phyloP scores from a whole-genome alignment of 441 rosid species.

The Eruca vesicaria region DNA sequence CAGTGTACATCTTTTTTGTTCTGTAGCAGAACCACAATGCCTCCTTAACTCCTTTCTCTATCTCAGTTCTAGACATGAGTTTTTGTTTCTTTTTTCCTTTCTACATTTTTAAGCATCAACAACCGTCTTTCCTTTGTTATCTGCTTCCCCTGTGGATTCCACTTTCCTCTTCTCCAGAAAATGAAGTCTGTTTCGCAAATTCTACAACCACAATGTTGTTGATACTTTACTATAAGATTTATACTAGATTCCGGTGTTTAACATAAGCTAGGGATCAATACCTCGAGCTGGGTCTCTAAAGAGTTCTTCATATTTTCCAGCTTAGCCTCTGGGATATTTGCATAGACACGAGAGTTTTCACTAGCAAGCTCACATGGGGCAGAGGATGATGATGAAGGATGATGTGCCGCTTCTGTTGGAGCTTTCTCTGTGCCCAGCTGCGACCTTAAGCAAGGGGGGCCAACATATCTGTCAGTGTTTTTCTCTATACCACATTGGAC shows the following conservation, averaged over 20 bases:
- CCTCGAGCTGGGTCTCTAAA: background rate
- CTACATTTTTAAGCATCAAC: background rate
- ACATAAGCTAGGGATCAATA: background rate
- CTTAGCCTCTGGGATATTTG: background rate
- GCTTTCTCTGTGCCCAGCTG: constrained; percentile 17
- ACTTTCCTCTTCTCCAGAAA: background rate
- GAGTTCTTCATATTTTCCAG: background rate
- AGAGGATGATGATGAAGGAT: background rate
- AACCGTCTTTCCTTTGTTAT: background rate
- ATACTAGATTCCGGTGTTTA: background rate
- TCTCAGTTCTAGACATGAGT: background rate
- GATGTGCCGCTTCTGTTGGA: background rate
- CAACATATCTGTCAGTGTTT: constrained; percentile 5
- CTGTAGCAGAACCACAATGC: background rate
- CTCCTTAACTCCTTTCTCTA: background rate
- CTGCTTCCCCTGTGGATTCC: background rate
- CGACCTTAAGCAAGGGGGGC: constrained; percentile 9
- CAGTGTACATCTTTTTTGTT: background rate
- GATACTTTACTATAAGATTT: background rate
- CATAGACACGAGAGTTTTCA: background rate
- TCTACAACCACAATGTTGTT: background rate
- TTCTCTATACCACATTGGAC: background rate
- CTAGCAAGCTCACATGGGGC: background rate
- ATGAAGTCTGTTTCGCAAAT: background rate
- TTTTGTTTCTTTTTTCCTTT: background rate